Conservation (phyloP, 2,329 filamentous ascomycete genomes). For the Periglandula ipomoeae region DNA sequence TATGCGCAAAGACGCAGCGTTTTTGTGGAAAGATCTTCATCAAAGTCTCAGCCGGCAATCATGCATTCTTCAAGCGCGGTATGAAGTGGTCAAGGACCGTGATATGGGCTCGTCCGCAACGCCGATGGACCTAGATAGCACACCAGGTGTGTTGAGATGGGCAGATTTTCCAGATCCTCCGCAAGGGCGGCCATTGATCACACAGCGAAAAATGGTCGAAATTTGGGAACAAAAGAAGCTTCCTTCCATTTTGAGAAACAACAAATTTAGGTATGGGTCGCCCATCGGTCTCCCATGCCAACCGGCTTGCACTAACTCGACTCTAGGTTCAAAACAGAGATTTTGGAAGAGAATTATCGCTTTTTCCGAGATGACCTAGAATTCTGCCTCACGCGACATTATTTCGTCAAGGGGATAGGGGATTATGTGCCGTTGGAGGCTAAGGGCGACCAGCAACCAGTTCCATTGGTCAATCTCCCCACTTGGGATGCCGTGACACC, state of each 20-base stretch:
- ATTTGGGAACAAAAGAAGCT: constrained; percentile 43
- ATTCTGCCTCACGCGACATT: constrained; percentile 41
- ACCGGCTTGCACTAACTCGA: constrained; percentile 5
- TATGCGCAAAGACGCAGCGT: constrained; percentile 25
- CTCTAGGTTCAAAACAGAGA: constrained; percentile 42
- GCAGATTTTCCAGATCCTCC: constrained; percentile 51
- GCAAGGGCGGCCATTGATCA: constrained; percentile 34
- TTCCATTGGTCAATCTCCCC: constrained; percentile 27
- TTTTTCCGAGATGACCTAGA: constrained; percentile 47
- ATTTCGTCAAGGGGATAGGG: constrained; percentile 28
- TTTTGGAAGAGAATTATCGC: constrained; percentile 42
- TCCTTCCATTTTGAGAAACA: constrained; percentile 39
- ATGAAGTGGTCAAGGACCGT: constrained; percentile 39
- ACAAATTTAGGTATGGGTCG: constrained; percentile 36
- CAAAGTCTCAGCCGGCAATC: constrained; percentile 47
- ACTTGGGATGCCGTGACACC: constrained; percentile 37
- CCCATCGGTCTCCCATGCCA: constrained; percentile 6
- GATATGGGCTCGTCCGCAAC: constrained; percentile 33
- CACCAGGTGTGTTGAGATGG: constrained; percentile 44
- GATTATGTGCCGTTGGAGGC: constrained; percentile 24
- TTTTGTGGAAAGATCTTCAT: constrained; percentile 44
- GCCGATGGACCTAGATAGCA: constrained; percentile 30
- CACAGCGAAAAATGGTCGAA: constrained; percentile 46
- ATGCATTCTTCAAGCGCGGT: constrained; percentile 46
- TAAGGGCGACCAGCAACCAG: constrained; percentile 8